Percentiles rank a stretch among this genome's conserved stretches.
These are phyloP conservation scores for Dactylonectria macrodidyma DNA, from an alignment of 2,329 filamentous ascomycete species.

Conservation along the genomic window DNA sequence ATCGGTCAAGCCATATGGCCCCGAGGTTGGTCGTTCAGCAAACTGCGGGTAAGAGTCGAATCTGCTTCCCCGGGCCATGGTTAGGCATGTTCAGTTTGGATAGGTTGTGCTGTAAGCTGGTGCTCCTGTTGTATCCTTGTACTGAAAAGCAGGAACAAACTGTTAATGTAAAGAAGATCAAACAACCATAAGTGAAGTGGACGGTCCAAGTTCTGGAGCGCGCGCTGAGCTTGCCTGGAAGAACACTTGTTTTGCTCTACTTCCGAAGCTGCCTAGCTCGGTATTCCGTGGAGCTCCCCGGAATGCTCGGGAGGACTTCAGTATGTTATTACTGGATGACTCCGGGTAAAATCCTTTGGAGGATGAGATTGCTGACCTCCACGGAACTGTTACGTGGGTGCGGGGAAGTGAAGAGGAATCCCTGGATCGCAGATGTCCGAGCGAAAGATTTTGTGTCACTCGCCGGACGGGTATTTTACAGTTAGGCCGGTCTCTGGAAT, in stretches of 20 bases:
- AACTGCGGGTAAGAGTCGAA: no score
- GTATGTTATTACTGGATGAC: slow-evolving; percentile 16
- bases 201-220: neutral
- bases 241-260: slow-evolving; percentile 8
- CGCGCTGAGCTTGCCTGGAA: slow-evolving; percentile 1
- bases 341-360: slow-evolving; percentile 8
- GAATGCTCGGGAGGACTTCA: slow-evolving; percentile 26
- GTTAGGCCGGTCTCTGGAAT: neutral
- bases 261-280: neutral
- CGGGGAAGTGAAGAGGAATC: neutral
- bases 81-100: no score
- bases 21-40: no score
- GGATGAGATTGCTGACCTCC: slow-evolving; percentile 12
- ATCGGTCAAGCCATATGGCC: no score
- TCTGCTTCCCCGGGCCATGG: no score
- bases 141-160: neutral
- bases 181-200: neutral
- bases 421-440: neutral
- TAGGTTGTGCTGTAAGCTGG: no score
- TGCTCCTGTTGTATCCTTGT: neutral
- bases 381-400: neutral
- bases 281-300: slow-evolving; percentile 5
- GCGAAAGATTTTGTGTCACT: neutral
- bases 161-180: neutral
- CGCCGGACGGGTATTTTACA: neutral